Conservation (phyloP, 495 filamentous ascomycete species). For the Tuber microsphaerosporum region DNA sequence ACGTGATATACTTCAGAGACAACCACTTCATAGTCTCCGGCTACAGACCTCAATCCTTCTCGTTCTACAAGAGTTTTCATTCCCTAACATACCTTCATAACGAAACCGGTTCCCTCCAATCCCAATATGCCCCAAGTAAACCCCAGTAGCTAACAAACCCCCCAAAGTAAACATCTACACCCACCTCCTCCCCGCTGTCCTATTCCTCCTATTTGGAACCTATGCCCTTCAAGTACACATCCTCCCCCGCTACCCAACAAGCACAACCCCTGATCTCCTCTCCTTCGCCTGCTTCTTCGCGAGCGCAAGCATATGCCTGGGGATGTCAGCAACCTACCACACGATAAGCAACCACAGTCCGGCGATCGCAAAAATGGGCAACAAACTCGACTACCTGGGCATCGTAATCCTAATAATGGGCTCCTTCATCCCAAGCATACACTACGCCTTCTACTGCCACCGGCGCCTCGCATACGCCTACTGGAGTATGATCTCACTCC, state of each 20-base stretch:
- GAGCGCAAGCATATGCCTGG: constrained; percentile 67
- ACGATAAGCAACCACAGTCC: constrained; percentile 62
- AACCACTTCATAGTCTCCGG: constrained; percentile 67
- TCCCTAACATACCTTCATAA: constrained; percentile 77
- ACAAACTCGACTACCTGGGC: constrained; percentile 80
- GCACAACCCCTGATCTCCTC: constrained; percentile 57
- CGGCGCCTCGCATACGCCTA: constrained; percentile 59
- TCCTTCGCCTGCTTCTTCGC: constrained; percentile 73
- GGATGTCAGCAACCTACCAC: constrained; percentile 78
- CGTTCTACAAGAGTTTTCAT: constrained; percentile 56
- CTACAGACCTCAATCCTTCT: constrained; percentile 61
- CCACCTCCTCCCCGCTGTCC: constrained; percentile 62
- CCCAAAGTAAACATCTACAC: constrained; percentile 75
- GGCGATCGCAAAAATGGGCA: constrained; percentile 53
- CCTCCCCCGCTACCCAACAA: constrained; percentile 59
- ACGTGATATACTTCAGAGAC: constrained; percentile 44
- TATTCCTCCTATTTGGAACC: constrained; percentile 45
- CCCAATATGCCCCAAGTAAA: neutral
- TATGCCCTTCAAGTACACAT: constrained; percentile 45
- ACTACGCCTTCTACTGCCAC: constrained; percentile 74
- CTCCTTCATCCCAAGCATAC: constrained; percentile 76
- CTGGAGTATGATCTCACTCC: constrained; percentile 68
- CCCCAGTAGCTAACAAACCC: neutral
- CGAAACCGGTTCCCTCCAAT: constrained; percentile 50
- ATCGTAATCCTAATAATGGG: constrained; percentile 86